phyloP scores from a whole-genome alignment of 1,284 basidiomycete genomes.

The Puccinia triticina region DNA sequence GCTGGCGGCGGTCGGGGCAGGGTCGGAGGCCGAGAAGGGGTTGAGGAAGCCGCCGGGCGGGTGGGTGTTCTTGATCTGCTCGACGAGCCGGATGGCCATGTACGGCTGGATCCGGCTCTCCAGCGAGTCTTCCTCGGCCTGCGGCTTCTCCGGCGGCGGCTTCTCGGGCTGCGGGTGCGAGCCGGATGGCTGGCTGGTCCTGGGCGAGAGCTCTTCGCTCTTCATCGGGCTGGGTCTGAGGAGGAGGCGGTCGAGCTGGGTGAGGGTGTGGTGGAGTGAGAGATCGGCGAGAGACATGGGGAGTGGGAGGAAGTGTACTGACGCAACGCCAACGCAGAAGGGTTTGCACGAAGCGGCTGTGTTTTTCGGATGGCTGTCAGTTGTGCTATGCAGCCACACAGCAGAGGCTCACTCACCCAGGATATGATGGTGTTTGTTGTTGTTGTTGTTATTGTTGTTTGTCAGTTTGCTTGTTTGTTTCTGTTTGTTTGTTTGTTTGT shows the following conservation, averaged over 20 bases:
- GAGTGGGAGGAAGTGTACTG: not conserved
- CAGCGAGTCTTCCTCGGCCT: not conserved
- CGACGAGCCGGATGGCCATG: constrained; percentile 15
- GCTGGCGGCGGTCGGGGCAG: not conserved
- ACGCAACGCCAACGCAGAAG: no score
- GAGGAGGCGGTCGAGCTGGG: not conserved
- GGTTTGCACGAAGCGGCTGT: no score
- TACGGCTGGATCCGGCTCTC: not conserved
- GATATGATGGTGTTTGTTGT: no score
- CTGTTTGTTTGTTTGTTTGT: no score
- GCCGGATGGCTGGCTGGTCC: not conserved
- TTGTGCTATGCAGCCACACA: no score
- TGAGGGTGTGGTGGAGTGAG: not conserved
- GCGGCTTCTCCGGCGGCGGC: no score
- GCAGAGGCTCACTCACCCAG: no score
- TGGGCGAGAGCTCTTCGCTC: not conserved
- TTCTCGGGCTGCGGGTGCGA: no score
- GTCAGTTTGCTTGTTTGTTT: no score
- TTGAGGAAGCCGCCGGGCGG: not conserved
- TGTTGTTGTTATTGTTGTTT: no score
- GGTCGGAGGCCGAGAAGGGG: not conserved
- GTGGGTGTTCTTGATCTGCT: not conserved
- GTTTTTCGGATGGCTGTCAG: no score
- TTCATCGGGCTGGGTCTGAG: not conserved
- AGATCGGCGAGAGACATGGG: constrained; percentile 11